These are phyloP conservation scores for Adansonia madagascariensis DNA, from an alignment of 441 rosid species.

Conservation along the genomic window DNA sequence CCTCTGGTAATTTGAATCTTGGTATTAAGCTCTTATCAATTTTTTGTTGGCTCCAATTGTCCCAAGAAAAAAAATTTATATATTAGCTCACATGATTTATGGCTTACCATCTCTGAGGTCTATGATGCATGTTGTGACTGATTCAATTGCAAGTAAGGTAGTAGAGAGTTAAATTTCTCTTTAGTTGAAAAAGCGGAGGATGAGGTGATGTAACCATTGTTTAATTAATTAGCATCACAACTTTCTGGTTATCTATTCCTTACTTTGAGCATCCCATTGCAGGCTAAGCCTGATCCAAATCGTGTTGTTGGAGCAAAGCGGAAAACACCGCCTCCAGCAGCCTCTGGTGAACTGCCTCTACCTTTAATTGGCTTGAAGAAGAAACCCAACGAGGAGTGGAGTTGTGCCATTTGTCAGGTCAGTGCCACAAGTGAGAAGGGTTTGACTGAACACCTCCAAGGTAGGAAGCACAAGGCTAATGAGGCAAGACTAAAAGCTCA, in stretches of 20 bases:
- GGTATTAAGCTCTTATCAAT: neutral
- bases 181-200: neutral
- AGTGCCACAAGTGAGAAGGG: constrained; percentile 43
- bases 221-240: constrained; percentile 16
- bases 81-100: neutral
- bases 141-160: neutral
- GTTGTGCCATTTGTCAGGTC: constrained; percentile 55
- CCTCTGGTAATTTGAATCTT: neutral
- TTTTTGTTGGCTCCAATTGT: neutral
- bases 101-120: neutral
- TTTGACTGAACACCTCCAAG: constrained; percentile 45
- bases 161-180: neutral
- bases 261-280: constrained; percentile 35
- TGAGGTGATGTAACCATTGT: neutral
- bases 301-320: constrained; percentile 40
- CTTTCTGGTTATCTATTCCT: constrained; percentile 27
- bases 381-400: constrained; percentile 47
- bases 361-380: constrained; percentile 30
- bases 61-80: neutral
- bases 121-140: neutral
- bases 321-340: constrained; percentile 37
- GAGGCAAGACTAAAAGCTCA: constrained; percentile 39
- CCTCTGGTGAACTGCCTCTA: constrained; percentile 25
- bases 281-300: constrained; percentile 55
- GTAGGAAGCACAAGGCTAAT: constrained; percentile 50